Evolutionary conservation across 2,329 filamentous ascomycete genomes (phyloP).

Genomic region (Xylariaceae sp.): DNA sequence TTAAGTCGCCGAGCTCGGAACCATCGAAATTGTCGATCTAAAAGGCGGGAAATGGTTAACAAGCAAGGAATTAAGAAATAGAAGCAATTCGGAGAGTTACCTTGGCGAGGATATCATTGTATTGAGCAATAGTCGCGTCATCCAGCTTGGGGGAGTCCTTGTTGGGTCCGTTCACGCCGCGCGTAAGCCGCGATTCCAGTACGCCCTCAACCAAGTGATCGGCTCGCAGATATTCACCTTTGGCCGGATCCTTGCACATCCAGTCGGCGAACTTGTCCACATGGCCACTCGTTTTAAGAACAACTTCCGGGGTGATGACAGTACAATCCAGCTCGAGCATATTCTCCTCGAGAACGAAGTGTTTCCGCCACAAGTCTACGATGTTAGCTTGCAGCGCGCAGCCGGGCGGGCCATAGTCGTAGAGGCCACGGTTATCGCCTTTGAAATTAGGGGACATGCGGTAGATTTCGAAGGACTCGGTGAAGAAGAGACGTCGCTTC

Average conservation of each 20-base stretch:
- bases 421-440: slow-evolving; percentile 61
- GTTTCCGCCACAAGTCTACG: slow-evolving; percentile 85
- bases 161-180: slow-evolving; percentile 60
- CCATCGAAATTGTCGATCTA: slow-evolving; percentile 67
- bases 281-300: slow-evolving; percentile 70
- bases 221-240: slow-evolving; percentile 69
- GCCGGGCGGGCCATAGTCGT: slow-evolving; percentile 89
- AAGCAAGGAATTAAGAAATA: neutral
- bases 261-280: slow-evolving; percentile 73
- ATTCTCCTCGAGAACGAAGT: slow-evolving; percentile 89
- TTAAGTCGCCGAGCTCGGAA: slow-evolving; percentile 63
- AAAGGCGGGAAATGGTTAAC: neutral
- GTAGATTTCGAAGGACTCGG: slow-evolving; percentile 71
- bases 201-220: slow-evolving; percentile 71
- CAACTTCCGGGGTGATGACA: slow-evolving; percentile 79
- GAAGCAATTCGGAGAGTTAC: slow-evolving; percentile 11
- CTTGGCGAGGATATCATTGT: slow-evolving; percentile 67
- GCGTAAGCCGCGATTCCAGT: slow-evolving; percentile 63
- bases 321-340: slow-evolving; percentile 95
- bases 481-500: slow-evolving; percentile 66
- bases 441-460: slow-evolving; percentile 19
- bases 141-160: slow-evolving; percentile 60
- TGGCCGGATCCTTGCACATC: slow-evolving; percentile 73
- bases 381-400: slow-evolving; percentile 85
- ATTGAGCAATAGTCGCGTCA: slow-evolving; percentile 63